A percentile compares a stretch with the other conserved stretches of the same genome.
Conservation (phyloP, 306 rosid species). For the Pueraria montana region DNA sequence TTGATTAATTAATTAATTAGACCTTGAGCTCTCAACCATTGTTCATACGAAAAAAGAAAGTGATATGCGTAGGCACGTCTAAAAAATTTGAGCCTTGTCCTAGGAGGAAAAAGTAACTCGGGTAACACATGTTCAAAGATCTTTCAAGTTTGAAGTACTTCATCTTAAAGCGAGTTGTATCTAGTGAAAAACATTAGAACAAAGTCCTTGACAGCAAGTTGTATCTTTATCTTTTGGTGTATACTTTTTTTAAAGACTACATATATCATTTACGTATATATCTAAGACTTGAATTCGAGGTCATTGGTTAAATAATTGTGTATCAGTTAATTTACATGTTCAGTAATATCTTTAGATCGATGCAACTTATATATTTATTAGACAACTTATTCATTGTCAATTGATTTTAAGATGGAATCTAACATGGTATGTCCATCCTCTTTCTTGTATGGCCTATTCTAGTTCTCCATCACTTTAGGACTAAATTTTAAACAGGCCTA, state of each 20-base stretch:
- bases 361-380: no score
- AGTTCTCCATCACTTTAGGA: conserved; percentile 13
- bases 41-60: neutral
- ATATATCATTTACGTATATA: no score
- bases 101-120: neutral
- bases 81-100: neutral
- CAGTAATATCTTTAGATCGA: no score
- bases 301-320: no score
- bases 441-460: neutral
- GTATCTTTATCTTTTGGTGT: neutral
- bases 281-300: no score
- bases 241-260: neutral
- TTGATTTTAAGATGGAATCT: neutral
- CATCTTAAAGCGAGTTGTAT: neutral
- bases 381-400: no score
- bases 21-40: neutral
- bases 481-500: conserved; percentile 43
- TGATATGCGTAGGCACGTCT: neutral
- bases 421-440: neutral
- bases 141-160: neutral
- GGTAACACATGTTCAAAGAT: neutral
- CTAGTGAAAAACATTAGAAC: neutral
- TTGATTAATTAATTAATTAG: neutral
- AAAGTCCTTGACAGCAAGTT: neutral
- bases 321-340: no score